These are phyloP conservation scores for Globisporangium irregulare DNA, from an alignment of 352 stramenopile genomes.

Conservation along the genomic window DNA sequence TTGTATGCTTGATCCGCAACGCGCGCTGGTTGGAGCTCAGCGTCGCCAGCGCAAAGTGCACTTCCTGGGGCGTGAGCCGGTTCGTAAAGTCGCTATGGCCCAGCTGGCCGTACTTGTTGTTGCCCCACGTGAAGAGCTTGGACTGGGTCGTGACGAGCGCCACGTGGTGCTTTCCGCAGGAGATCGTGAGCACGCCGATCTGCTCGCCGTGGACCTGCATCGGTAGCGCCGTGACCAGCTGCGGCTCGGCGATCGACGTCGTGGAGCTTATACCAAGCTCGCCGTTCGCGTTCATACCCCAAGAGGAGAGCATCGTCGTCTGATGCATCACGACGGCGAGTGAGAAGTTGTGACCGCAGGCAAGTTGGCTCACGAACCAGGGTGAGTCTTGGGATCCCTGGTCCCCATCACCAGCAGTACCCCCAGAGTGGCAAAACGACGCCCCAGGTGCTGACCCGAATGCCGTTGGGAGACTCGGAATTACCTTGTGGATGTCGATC, in stretches of 20 bases:
- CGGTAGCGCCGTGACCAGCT: slow-evolving; percentile 30
- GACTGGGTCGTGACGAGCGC: slow-evolving; percentile 58
- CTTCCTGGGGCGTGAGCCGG: slow-evolving; percentile 39
- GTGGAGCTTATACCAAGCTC: slow-evolving; percentile 57
- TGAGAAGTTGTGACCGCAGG: slow-evolving; percentile 61
- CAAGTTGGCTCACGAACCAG: slow-evolving; percentile 54
- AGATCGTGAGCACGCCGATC: slow-evolving; percentile 43
- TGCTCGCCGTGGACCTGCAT: slow-evolving; percentile 36
- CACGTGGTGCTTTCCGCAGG: slow-evolving; percentile 72
- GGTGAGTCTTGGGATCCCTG: slow-evolving; percentile 16
- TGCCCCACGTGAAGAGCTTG: slow-evolving; percentile 70
- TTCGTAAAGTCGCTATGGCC: slow-evolving; percentile 55
- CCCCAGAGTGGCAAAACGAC: neutral
- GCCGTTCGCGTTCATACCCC: slow-evolving; percentile 52
- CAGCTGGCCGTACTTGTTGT: slow-evolving; percentile 73
- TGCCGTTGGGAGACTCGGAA: neutral
- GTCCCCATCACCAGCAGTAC: neutral
- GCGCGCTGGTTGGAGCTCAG: slow-evolving; percentile 49
- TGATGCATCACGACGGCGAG: slow-evolving; percentile 44
- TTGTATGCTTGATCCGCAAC: slow-evolving; percentile 56
- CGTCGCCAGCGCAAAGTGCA: slow-evolving; percentile 44
- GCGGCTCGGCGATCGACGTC: slow-evolving; percentile 30
- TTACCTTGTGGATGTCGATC: slow-evolving; percentile 34
- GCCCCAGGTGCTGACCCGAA: neutral
- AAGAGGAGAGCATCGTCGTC: slow-evolving; percentile 41